These are phyloP conservation scores for Vigna radiata DNA, from an alignment of 306 rosid genomes.

Conservation along the genomic window DNA sequence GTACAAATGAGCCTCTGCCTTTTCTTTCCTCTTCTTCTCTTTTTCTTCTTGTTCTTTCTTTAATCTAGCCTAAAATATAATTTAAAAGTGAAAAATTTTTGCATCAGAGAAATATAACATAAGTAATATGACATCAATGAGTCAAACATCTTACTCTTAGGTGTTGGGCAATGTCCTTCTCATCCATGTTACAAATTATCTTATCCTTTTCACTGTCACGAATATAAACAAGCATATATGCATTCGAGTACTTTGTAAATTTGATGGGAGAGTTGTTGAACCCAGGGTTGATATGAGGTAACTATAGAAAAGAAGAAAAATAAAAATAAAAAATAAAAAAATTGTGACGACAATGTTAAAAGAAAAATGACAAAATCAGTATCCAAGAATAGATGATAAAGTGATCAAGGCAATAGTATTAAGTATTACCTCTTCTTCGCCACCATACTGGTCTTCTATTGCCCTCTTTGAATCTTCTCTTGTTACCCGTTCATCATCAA, in stretches of 20 bases:
- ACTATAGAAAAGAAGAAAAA: neutral
- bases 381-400: neutral
- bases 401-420: neutral
- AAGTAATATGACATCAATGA: neutral
- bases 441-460: constrained; percentile 13
- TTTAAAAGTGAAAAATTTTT: neutral
- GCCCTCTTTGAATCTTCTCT: constrained; percentile 14
- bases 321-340: neutral
- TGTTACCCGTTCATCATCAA: constrained; percentile 19
- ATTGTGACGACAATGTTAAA: neutral
- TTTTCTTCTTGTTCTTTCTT: neutral
- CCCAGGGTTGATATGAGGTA: constrained; percentile 3
- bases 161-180: constrained; percentile 5
- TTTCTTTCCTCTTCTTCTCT: constrained; percentile 15
- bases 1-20: constrained; percentile 17
- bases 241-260: constrained; percentile 22
- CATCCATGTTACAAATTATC: constrained; percentile 12
- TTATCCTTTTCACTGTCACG: constrained; percentile 1
- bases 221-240: constrained; percentile 25
- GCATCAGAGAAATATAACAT: neutral
- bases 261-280: constrained; percentile 27
- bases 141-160: constrained; percentile 2
- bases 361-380: neutral
- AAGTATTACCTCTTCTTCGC: constrained; percentile 12
- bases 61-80: constrained; percentile 12